A percentile compares a stretch with the other conserved stretches of the same genome.
phyloP scores from a whole-genome alignment of 441 rosid genomes.

The Monsonia emarginata region DNA sequence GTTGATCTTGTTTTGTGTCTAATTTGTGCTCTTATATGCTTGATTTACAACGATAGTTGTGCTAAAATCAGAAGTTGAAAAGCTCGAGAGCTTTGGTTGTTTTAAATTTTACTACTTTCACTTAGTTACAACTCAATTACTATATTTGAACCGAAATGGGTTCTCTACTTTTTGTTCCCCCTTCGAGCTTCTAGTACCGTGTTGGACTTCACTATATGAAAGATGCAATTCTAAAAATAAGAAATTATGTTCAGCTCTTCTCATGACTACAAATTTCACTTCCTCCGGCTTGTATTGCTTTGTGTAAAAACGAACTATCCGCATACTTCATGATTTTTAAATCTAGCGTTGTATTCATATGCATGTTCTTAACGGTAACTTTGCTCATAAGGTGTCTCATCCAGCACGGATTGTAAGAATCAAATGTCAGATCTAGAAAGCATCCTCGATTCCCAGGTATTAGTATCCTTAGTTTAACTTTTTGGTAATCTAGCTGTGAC shows the following conservation, averaged over 20 bases:
- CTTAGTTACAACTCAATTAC: background rate
- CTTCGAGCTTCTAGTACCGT: background rate
- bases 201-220: background rate
- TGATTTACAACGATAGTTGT: background rate
- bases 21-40: background rate
- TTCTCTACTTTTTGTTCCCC: background rate
- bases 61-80: background rate
- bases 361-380: background rate
- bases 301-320: background rate
- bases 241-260: background rate
- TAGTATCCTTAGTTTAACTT: slow-evolving; percentile 10
- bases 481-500: background rate
- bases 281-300: too few species aligned
- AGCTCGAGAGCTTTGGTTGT: background rate
- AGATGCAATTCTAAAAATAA: background rate
- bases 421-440: slow-evolving; percentile 70
- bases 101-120: background rate
- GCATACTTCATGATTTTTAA: background rate
- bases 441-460: slow-evolving; percentile 71
- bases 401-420: slow-evolving; percentile 38
- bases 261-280: too few species aligned
- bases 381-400: slow-evolving; percentile 35
- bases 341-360: background rate
- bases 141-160: background rate
- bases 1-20: slow-evolving; percentile 1